Conservation (phyloP, 805 yeast genomes). For the Kurtzmaniella fragi region DNA sequence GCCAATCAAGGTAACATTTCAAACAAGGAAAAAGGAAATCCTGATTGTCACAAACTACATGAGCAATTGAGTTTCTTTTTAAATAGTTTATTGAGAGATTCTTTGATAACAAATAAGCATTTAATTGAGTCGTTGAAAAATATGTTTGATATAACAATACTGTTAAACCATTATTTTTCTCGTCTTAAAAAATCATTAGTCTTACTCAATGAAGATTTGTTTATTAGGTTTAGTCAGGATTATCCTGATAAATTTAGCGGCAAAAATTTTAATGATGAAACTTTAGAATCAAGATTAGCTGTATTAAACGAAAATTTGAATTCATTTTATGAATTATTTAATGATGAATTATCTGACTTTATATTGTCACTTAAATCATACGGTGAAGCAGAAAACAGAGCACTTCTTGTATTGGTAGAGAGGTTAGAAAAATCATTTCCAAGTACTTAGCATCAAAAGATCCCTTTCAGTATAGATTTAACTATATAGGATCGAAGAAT, state of each 20-base stretch:
- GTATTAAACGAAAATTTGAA: constrained; percentile 37
- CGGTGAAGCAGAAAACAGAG: constrained; percentile 48
- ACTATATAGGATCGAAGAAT: too few species aligned
- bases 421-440: constrained; percentile 37
- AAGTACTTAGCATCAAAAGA: constrained; percentile 4
- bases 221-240: constrained; percentile 26
- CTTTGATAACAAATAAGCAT: constrained; percentile 58
- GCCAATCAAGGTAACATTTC: constrained; percentile 7
- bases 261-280: constrained; percentile 31
- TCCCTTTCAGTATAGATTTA: too few species aligned
- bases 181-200: constrained; percentile 54
- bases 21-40: constrained; percentile 2
- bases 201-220: constrained; percentile 43
- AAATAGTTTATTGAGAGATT: constrained; percentile 59
- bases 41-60: too few species aligned
- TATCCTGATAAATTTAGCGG: constrained; percentile 34
- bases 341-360: constrained; percentile 40
- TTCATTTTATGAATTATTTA: constrained; percentile 41
- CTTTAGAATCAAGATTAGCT: constrained; percentile 36
- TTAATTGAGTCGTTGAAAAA: constrained; percentile 43
- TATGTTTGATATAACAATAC: constrained; percentile 43
- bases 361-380: constrained; percentile 40
- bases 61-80: constrained; percentile 48
- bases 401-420: constrained; percentile 38
- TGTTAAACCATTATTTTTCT: constrained; percentile 44